Base-by-base conservation (phyloP, 495 filamentous ascomycete species). In the Parathielavia hyrcaniae region DNA sequence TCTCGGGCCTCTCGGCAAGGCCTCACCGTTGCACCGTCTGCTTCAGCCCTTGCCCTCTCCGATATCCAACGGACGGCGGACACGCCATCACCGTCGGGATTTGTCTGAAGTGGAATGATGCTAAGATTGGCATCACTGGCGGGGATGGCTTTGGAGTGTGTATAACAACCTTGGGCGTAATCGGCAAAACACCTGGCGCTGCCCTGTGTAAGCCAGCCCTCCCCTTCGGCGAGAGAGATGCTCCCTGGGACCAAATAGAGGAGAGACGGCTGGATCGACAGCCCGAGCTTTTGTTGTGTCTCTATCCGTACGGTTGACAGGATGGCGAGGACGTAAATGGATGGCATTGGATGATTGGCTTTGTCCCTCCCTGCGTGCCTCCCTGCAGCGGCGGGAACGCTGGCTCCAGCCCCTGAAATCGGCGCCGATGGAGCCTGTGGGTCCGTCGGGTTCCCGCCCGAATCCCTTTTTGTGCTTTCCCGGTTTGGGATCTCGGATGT, bases 401-500 rank as follows among this genome's bases (percentile, higher is more conserved):
- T 41, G 39, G 39, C 16, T 16, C 35, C 22, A 30, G 26, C 50
- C 50, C 55, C 40, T 57, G 52, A 39, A 45, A 20, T 50, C 35
- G 53, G 38, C 22, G 43, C 47, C 19, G 38, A 50, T 22, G 47
- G 26, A 45, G 41, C 13, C 10, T 36, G 57, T 46, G 61, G 53
- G 38, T 50, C 46, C 23, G 49, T 57, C 45, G 8, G 51, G 43
- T 35, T 50, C 40, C 53, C 49, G 35, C 58, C 49, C 49, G 53
- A 47, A 30, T 30, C 26, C 34, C 57, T 53, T 47, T 60, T 47
- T 60, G 53, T 60, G 46, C 47, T 64, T 60, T 60, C 65, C 64
- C 51, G 61, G 59, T 70, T 66, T 50, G 67, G 65, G 26, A 30
- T 34, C 43, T 59, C 61, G 59, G 62, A 53, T 58, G 57, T 62